Conservation (phyloP, 768 basidiomycete genomes). For the Suillus variegatus region DNA sequence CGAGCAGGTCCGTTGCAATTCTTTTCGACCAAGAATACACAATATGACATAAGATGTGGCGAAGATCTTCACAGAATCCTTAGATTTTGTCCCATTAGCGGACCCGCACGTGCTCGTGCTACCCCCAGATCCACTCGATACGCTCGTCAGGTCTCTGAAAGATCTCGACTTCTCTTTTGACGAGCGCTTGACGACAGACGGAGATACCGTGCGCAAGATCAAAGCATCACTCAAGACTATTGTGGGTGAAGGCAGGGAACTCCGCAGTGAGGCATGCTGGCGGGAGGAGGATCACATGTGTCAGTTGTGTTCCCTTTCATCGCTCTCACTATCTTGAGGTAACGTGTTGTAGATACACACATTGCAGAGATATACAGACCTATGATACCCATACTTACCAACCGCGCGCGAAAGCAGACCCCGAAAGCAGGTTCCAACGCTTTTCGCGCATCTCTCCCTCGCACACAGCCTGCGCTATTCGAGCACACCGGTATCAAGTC, state of each 20-base stretch:
- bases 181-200: conserved; percentile 43
- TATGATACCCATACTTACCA: conserved; percentile 45
- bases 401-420: conserved; percentile 47
- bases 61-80: conserved; percentile 43
- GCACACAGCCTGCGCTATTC: conserved; percentile 22
- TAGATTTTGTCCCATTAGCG: conserved; percentile 45
- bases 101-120: conserved; percentile 54
- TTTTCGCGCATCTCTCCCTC: conserved; percentile 28
- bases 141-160: conserved; percentile 37
- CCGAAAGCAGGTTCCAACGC: conserved; percentile 38
- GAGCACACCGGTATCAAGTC: conserved; percentile 23
- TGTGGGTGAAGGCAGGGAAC: conserved; percentile 19
- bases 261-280: conserved; percentile 41
- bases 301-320: conserved; percentile 22
- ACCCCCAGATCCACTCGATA: conserved; percentile 56
- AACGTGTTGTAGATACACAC: conserved; percentile 23
- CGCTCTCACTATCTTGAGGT: background rate
- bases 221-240: conserved; percentile 11
- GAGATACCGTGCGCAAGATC: conserved; percentile 22
- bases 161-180: conserved; percentile 42
- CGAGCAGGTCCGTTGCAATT: conserved; percentile 37
- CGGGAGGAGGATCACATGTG: conserved; percentile 35
- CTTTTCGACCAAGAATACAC: background rate
- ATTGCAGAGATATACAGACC: conserved; percentile 33
- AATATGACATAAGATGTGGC: background rate